Conservation (phyloP, 2,329 filamentous ascomycete species). For the Pseudocercospora pini-densiflorae region DNA sequence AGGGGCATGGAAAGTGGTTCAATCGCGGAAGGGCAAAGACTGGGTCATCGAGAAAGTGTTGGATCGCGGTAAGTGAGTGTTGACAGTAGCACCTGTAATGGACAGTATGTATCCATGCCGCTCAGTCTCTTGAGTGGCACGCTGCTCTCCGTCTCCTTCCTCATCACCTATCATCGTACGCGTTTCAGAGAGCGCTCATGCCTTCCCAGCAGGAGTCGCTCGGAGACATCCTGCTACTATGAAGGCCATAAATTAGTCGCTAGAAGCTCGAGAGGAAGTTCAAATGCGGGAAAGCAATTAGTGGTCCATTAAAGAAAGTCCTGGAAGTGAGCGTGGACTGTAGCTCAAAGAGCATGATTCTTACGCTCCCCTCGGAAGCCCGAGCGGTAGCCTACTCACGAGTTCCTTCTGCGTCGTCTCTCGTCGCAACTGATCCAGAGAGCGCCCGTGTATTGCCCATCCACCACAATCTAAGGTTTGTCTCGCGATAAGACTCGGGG, state of each 20-base stretch:
- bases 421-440: too few relatives aligned
- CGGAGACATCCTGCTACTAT: constrained; percentile 48
- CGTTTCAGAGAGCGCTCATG: not conserved
- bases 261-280: constrained; percentile 79
- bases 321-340: not conserved
- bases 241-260: constrained; percentile 33
- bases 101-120: not conserved
- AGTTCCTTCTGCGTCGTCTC: too few relatives aligned
- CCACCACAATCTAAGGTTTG: not conserved
- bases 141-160: not conserved
- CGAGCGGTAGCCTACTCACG: too few relatives aligned
- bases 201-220: constrained; percentile 67
- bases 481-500: not conserved
- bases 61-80: constrained; percentile 22
- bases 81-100: not conserved
- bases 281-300: constrained; percentile 76
- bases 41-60: constrained; percentile 71
- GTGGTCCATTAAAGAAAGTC: constrained; percentile 72
- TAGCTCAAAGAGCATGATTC: too few relatives aligned
- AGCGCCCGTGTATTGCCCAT: too few relatives aligned
- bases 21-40: constrained; percentile 73
- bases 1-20: constrained; percentile 80
- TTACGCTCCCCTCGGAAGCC: too few relatives aligned
- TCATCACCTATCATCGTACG: not conserved
- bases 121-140: not conserved